Evolutionary conservation across 2,329 filamentous ascomycete species (phyloP), one percentile per base, ranked within the genome.

Genomic region (Tympanopsis confertula): DNA sequence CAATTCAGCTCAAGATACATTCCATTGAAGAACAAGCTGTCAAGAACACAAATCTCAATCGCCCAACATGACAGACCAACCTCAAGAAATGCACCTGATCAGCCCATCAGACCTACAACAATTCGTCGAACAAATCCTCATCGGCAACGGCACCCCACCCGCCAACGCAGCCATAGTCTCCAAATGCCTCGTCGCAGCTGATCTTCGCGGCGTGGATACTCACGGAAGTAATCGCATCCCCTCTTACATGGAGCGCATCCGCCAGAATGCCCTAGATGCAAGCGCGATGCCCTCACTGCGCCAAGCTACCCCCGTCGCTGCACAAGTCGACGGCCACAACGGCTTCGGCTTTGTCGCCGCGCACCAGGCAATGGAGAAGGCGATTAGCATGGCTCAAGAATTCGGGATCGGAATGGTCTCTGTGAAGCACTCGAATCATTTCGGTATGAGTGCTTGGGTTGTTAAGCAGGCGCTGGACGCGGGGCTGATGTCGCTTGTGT

Each of bases 371-470:
- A 88, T 89, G 77, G 54, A 56, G 1, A 66, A 68, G 0, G 83
- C 83, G 1, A 74, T 87, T 35, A 65, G 71, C 7, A 78, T 82
- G 58, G 83, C 83, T 0, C 57, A 63, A 18, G 53, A 59, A 2
- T 76, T 68, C 48, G 83, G 83, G 12, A 83, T 89, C 44, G 85
- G 84, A 19, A 78, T 91, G 71, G 80, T 81, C 0, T 75, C 71
- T 41, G 66, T 89, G 50, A 82, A 78, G 55, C 79, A 82, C 56
- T 83, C 78, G 29, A 89, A 89, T 48, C 83, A 89, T 55, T 88
- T 84, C 49, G 85, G 85, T 38, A 91, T 91, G 84, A 71, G 71
- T 3, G 84, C 85, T 0, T 89, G 83, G 81, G 52, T 87, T 0
- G 82, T 87, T 10, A 79, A 85, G 53, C 78, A 86, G 56, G 85